Conservation (phyloP, 23 red algal genomes). For the Gracilaria caudata region DNA sequence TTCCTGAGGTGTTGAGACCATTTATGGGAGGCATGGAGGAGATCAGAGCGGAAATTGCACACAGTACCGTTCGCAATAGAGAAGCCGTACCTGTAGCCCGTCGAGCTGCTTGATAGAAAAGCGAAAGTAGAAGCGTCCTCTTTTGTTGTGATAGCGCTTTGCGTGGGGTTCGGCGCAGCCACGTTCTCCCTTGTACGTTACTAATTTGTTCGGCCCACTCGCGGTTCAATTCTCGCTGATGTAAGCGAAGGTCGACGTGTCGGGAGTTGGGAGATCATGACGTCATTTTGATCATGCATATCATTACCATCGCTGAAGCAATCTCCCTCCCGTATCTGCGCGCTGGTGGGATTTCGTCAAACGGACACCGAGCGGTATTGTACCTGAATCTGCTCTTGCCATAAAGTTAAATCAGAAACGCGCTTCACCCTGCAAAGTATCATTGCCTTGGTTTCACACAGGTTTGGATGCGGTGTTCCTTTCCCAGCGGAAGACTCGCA, state of each 20-base stretch:
- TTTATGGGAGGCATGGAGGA: constrained; percentile 91
- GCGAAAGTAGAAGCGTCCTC: neutral
- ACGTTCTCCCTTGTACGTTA: neutral
- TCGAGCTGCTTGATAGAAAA: neutral
- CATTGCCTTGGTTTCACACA: too few species aligned
- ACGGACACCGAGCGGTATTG: too few species aligned
- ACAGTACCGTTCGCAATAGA: neutral
- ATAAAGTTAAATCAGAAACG: too few species aligned
- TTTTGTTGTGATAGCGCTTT: neutral
- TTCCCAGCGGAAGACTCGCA: too few species aligned
- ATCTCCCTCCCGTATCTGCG: too few species aligned
- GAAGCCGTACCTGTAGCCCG: neutral
- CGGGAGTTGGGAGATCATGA: neutral
- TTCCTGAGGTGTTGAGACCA: constrained; percentile 84
- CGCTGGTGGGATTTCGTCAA: too few species aligned
- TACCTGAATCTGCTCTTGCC: too few species aligned
- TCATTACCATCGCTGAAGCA: too few species aligned
- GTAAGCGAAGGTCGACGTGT: neutral
- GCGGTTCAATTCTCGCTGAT: neutral
- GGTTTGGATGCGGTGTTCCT: too few species aligned
- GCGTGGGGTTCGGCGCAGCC: neutral
- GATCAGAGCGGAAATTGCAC: constrained; percentile 23
- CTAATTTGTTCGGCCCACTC: neutral
- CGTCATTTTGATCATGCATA: neutral
- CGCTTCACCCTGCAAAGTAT: too few species aligned